Conservation (phyloP, 1,284 basidiomycete species). For the Cutaneotrichosporon arboriforme region DNA sequence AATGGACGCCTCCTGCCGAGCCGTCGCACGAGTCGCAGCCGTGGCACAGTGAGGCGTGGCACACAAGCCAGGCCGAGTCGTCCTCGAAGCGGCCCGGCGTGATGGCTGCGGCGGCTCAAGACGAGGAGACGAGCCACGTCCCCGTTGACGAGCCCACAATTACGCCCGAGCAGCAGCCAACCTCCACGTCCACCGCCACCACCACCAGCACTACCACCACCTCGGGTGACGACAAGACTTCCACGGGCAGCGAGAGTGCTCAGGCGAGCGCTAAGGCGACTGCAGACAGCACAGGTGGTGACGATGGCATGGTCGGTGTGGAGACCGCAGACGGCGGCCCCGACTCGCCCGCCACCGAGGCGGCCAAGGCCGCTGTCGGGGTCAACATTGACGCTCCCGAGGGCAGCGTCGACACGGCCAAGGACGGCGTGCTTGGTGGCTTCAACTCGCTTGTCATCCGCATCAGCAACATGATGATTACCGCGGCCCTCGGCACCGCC, state of each 20-base stretch:
- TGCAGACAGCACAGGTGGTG: too few relatives aligned
- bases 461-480: slow-evolving; percentile 21
- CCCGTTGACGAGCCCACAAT: neutral
- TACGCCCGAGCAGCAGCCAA: neutral
- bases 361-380: too few relatives aligned
- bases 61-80: too few relatives aligned
- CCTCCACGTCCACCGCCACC: neutral
- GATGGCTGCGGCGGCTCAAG: too few relatives aligned
- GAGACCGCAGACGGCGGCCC: too few relatives aligned
- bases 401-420: neutral
- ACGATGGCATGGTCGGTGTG: too few relatives aligned
- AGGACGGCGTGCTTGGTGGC: neutral
- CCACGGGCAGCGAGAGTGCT: too few relatives aligned
- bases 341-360: too few relatives aligned
- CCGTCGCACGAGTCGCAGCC: neutral
- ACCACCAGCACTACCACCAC: neutral
- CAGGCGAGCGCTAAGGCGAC: too few relatives aligned
- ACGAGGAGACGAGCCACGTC: neutral
- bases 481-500: neutral
- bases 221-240: too few relatives aligned
- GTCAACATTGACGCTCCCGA: neutral
- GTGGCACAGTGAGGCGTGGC: too few relatives aligned
- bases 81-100: too few relatives aligned
- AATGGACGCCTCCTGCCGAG: neutral
- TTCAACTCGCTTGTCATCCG: slow-evolving; percentile 13